phyloP scores from a whole-genome alignment of 495 filamentous ascomycete genomes.

The Daldinia decipiens region DNA sequence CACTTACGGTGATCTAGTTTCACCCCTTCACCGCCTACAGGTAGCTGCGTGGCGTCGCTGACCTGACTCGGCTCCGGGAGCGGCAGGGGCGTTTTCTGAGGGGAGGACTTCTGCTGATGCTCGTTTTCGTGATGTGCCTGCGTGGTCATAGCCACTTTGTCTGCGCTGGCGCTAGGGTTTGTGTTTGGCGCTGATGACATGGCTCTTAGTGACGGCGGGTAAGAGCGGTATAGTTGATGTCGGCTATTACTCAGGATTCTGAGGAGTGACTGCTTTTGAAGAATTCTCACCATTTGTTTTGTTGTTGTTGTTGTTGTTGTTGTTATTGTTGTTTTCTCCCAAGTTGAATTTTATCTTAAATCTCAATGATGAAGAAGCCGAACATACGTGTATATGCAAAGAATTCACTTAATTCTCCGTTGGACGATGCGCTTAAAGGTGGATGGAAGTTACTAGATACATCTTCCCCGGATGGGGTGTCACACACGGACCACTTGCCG shows the following conservation, averaged over 20 bases:
- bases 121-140: constrained; percentile 2
- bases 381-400: not conserved
- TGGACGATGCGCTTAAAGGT: not conserved
- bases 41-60: constrained; percentile 23
- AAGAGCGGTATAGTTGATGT: constrained; percentile 13
- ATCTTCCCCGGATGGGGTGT: constrained; percentile 15
- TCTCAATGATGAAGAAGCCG: not conserved
- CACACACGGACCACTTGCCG: not conserved
- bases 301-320: too few relatives aligned
- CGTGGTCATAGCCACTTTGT: constrained; percentile 2
- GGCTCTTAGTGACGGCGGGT: constrained; percentile 25
- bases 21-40: constrained; percentile 37
- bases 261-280: constrained; percentile 19
- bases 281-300: constrained; percentile 29
- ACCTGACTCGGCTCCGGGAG: constrained; percentile 23
- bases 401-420: not conserved
- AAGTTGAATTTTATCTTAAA: not conserved
- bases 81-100: constrained; percentile 25
- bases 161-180: constrained; percentile 8
- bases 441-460: constrained; percentile 35
- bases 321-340: not conserved
- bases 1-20: constrained; percentile 38
- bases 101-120: not conserved
- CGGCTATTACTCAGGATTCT: constrained; percentile 28
- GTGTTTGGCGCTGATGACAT: constrained; percentile 35